A percentile compares a stretch with the other conserved stretches of the same genome.
These are phyloP conservation scores for Misopates orontium DNA, from an alignment of 257 asterid genomes.

Conservation along the genomic window DNA sequence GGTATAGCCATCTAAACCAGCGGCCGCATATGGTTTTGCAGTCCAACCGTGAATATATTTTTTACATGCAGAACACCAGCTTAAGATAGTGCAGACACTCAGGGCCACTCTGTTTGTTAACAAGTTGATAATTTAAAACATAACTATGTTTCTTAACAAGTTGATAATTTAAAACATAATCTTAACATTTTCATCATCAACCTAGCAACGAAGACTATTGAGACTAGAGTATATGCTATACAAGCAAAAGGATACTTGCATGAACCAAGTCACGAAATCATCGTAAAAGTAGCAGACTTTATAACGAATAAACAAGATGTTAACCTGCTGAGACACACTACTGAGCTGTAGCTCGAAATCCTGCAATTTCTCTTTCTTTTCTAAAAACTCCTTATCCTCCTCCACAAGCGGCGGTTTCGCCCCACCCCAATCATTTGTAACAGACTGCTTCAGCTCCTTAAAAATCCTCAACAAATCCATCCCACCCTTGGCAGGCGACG, in stretches of 20 bases:
- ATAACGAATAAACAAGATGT: conserved; percentile 19
- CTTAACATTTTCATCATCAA: conserved; percentile 3
- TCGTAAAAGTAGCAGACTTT: too few relatives aligned
- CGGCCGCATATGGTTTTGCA: background rate
- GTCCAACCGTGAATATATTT: background rate
- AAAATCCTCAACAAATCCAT: conserved; percentile 72
- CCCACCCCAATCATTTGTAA: conserved; percentile 90
- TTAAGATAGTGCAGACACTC: conserved; percentile 20
- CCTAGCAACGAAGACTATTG: conserved; percentile 15
- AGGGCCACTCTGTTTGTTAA: background rate
- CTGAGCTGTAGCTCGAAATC: conserved; percentile 83
- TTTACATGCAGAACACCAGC: conserved; percentile 15
- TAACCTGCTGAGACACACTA: conserved; percentile 91
- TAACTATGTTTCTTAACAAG: background rate
- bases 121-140: background rate
- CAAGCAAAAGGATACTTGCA: conserved; percentile 9
- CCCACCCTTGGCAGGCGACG: conserved; percentile 77
- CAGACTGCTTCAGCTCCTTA: conserved; percentile 87
- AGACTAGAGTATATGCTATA: background rate
- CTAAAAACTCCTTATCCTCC: conserved; percentile 85
- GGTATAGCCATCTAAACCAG: background rate
- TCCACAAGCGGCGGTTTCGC: conserved; percentile 67
- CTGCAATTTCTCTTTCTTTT: conserved; percentile 67
- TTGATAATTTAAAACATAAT: conserved; percentile 1
- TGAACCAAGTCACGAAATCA: background rate